Evolutionary conservation across 345 rosid species (phyloP), one percentile per base, ranked within the genome.

Genomic region (Heritiera fomes): DNA sequence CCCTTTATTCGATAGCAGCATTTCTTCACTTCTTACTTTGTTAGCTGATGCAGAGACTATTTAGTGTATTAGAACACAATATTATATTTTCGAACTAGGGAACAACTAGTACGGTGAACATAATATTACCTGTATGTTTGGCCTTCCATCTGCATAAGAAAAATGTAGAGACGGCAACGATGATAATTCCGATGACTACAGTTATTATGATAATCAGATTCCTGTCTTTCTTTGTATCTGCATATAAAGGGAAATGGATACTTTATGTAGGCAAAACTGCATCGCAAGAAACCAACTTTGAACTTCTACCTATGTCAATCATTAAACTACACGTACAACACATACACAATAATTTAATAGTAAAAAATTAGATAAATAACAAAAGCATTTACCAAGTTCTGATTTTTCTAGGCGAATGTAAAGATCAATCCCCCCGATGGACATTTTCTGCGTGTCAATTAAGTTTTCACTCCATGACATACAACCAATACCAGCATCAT

Each of bases 391-490:
- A 87, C 90, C 86, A 5, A 85, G 79, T 75, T 89, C 92, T 3
- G 90, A 80, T 80, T 79, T n/a, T n/a, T 87, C 77, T 20, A 87
- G 28, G 18, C 89, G 89, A 70, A 90, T 76, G 66, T 65, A 71
- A 14, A 87, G 88, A 80, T 87, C 85, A 62, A 43, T 53, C 6
- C 94, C 92, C 5, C 78, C 77, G 3, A 9, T 49, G 67, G 84
- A n/a, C 10, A 79, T 78, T 6, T 82, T 75, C 68, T 80, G 87
- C 40, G 79, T 46, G 72, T 91, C 91, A 69, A 83, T 73, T 73
- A 89, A 85, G 62, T 40, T 65, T 80, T 34, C 75, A 28, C 53
- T 81, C 94, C 94, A 88, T 28, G 75, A 11, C 88, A 86, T 81
- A 62, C 93, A 91, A 34, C 91, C 84, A 0, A 85, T 75, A 23